Percentiles rank a stretch among this genome's conserved stretches.
Conservation (phyloP, 192 early-diverging fungal species). For the Ambispora gerdemannii region DNA sequence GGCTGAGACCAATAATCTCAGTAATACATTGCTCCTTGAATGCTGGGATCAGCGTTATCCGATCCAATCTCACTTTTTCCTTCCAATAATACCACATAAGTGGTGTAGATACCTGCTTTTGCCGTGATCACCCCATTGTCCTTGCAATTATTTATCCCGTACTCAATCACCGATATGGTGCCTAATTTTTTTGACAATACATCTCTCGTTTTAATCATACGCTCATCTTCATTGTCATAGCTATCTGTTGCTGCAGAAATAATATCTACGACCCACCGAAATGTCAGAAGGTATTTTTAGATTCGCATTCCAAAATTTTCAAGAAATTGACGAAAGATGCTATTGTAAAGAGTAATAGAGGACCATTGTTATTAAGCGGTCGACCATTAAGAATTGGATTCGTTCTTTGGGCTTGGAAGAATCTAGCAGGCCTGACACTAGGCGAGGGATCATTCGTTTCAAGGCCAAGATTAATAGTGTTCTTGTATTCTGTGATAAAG, state of each 20-base stretch:
- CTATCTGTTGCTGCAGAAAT: background rate
- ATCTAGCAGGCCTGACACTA: background rate
- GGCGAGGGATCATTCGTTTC: background rate
- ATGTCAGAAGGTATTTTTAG: background rate
- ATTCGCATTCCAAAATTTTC: background rate
- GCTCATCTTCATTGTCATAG: background rate
- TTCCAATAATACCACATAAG: background rate
- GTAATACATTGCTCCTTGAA: slow-evolving; percentile 16
- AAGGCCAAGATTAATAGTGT: background rate
- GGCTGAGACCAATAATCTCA: slow-evolving; percentile 2
- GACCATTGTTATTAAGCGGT: background rate
- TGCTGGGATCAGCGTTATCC: background rate
- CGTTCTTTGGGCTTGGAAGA: background rate
- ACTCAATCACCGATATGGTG: background rate
- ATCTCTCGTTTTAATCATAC: background rate
- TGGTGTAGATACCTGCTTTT: background rate
- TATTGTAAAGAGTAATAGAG: background rate
- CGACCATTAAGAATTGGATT: slow-evolving; percentile 7
- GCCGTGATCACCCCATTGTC: background rate
- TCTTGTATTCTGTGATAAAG: background rate
- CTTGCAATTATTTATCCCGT: background rate
- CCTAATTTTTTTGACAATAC: too few species aligned
- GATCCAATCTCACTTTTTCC: background rate
- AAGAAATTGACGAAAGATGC: background rate
- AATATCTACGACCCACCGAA: background rate